Conservation (phyloP, 768 basidiomycete species). For the Collybiopsis luxurians region DNA sequence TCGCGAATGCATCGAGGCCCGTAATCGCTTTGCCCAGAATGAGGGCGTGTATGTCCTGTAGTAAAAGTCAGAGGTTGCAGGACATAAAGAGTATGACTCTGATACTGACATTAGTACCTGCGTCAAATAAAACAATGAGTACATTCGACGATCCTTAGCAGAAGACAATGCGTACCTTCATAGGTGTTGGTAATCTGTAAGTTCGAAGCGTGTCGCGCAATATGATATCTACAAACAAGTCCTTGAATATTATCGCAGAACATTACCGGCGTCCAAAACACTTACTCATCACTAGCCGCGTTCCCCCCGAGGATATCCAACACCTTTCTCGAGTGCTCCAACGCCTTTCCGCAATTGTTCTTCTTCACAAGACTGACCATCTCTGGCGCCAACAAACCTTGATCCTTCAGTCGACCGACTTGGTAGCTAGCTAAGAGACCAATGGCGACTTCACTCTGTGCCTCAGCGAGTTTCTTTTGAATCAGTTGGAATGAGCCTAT, state of each 20-base stretch:
- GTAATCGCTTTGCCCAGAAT: constrained; percentile 94
- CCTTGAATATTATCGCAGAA: neutral
- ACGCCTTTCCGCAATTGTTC: constrained; percentile 94
- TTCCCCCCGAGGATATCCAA: constrained; percentile 95
- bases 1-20: constrained; percentile 81
- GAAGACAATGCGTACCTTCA: constrained; percentile 52
- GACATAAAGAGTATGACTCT: neutral
- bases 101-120: constrained; percentile 58
- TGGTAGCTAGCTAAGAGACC: constrained; percentile 76
- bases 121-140: neutral
- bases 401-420: constrained; percentile 86
- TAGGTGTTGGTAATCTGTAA: constrained; percentile 96
- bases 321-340: constrained; percentile 76
- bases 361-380: constrained; percentile 96
- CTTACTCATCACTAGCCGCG: constrained; percentile 89
- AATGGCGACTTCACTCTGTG: constrained; percentile 80
- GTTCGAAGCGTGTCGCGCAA: constrained; percentile 94
- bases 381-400: constrained; percentile 70
- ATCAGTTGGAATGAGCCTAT: constrained; percentile 96
- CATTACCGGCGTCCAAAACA: constrained; percentile 6
- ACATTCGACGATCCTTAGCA: neutral
- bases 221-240: constrained; percentile 63
- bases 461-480: constrained; percentile 96
- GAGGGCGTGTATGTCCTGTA: constrained; percentile 83
- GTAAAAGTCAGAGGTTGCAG: constrained; percentile 13